A percentile compares a stretch with the other conserved stretches of the same genome.
These are phyloP conservation scores for Fraxinus excelsior DNA, from an alignment of 257 asterid species.

Conservation along the genomic window DNA sequence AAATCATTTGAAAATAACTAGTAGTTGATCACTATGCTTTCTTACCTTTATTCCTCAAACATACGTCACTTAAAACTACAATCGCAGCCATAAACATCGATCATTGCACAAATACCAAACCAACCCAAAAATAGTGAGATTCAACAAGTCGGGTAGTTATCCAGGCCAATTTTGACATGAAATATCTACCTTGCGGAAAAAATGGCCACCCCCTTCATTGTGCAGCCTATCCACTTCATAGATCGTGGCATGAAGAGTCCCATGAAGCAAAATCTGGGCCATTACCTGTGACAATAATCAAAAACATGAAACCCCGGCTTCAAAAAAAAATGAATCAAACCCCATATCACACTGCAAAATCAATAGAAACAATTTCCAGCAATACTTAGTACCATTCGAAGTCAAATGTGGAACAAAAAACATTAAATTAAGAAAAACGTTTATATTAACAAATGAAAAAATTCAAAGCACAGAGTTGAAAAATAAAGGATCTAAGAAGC, in stretches of 20 bases:
- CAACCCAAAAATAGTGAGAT: background rate
- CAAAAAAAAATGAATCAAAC: too few relatives aligned
- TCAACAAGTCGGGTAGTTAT: conserved; percentile 1
- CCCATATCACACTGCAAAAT: background rate
- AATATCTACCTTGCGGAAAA: conserved; percentile 41
- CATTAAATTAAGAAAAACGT: background rate
- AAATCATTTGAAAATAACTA: background rate
- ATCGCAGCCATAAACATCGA: conserved; percentile 6
- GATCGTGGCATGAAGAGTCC: conserved; percentile 45
- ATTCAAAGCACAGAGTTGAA: background rate
- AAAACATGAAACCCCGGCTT: background rate
- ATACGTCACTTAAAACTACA: background rate
- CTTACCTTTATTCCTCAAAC: background rate
- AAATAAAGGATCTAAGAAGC: background rate
- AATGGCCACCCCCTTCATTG: conserved; percentile 34
- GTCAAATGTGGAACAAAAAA: background rate
- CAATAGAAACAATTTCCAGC: background rate
- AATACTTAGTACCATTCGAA: background rate
- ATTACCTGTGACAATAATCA: conserved; percentile 26
- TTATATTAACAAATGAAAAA: conserved; percentile 4
- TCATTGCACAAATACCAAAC: conserved; percentile 1
- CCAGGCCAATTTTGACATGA: background rate
- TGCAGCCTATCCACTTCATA: conserved; percentile 45
- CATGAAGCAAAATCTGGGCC: conserved; percentile 45
- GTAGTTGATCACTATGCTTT: background rate